Evolutionary conservation across 1,284 basidiomycete species (phyloP), one percentile per base, ranked within the genome.

Genomic region (Rhodotorula sp.): DNA sequence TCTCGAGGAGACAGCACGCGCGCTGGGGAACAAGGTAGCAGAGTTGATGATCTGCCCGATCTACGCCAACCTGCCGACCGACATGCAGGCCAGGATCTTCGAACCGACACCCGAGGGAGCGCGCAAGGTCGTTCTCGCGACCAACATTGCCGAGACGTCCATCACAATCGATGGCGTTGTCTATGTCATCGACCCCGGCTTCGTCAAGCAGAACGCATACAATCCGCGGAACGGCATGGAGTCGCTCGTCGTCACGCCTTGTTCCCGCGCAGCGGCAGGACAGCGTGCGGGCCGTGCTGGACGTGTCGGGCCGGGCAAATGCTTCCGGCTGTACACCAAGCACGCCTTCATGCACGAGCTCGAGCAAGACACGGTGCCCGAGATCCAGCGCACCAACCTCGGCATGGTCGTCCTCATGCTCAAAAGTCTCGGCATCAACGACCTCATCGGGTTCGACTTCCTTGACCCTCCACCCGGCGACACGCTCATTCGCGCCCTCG

Each of bases 71-170:
- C 82, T 99, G 46, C 96, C 96, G 1, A 94, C 91, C 75, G 96
- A 99, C 72, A 94, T 98, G 94, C 96, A 99, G 80, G 91, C 94
- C 47, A 97, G 97, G 82, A 99, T 99, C 72, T 99, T 99, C 80
- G 96, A 99, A 80, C 94, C 95, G 2, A 99, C 96, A 11, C 95
- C 96, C 0, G 90, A 92, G 67, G 94, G 94, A 16, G 92, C 96
- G 24, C 85, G 96, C 65, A 99, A 99, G 81, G 93, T 97, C 59
- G 95, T 99, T 24, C 84, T 99, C 50, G 96, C 96, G 1, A 99
- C 96, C 40, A 99, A 99, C 80, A 99, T 99, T 75, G 96, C 96
- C 34, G 94, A 98, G 81, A 98, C 94, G 2, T 94, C 92, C 11
- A 96, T 98, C 78, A 97, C 94, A 2, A 97, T 98, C 75, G 94